Evolutionary conservation across 768 basidiomycete genomes (phyloP).

Genomic region (Trametes cingulata): DNA sequence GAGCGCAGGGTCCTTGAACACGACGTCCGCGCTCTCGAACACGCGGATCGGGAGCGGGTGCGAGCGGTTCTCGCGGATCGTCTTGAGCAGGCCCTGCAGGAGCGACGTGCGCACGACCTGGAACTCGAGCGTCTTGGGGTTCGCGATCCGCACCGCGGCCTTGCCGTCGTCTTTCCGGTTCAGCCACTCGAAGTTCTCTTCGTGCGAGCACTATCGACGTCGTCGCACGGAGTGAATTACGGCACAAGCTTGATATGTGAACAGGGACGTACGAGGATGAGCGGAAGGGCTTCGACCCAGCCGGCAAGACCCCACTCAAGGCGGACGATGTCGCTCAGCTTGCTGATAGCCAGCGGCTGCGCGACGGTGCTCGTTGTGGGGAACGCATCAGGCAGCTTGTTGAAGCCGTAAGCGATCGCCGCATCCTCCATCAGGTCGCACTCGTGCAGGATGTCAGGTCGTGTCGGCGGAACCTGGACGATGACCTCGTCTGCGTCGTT

Average conservation of each 20-base stretch:
- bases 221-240: neutral
- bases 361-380: constrained; percentile 94
- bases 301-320: constrained; percentile 92
- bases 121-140: constrained; percentile 97
- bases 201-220: constrained; percentile 82
- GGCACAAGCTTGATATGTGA: neutral
- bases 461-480: constrained; percentile 87
- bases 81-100: constrained; percentile 94
- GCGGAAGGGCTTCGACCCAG: constrained; percentile 93
- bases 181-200: constrained; percentile 95
- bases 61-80: constrained; percentile 93
- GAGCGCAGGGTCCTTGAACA: constrained; percentile 75
- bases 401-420: constrained; percentile 97
- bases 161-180: constrained; percentile 83
- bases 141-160: constrained; percentile 87
- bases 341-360: constrained; percentile 87
- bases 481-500: constrained; percentile 63
- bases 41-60: constrained; percentile 90
- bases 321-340: constrained; percentile 84
- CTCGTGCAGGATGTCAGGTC: constrained; percentile 97
- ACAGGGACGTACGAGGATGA: constrained; percentile 73
- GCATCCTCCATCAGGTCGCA: constrained; percentile 99
- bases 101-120: constrained; percentile 97
- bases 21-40: constrained; percentile 93
- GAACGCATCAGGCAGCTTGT: constrained; percentile 91